Evolutionary conservation across 495 filamentous ascomycete genomes (phyloP).

Genomic region (Daldinia loculata): DNA sequence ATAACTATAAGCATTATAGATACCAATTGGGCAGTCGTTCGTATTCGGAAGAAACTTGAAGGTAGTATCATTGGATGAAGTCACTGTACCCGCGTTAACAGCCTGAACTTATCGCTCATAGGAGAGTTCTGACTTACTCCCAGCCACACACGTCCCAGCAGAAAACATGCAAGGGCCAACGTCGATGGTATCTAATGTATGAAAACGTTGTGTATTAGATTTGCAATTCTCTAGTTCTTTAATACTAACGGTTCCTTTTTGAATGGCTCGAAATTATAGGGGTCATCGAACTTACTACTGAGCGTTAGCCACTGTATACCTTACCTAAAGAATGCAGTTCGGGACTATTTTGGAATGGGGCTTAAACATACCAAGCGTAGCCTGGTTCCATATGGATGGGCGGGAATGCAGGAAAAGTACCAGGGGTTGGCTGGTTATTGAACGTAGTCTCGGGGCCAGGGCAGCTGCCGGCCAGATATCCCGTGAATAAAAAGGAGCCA

Average conservation of each 20-base stretch:
- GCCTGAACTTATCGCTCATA: background rate
- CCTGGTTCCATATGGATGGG: slow-evolving; percentile 46
- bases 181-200: slow-evolving; percentile 30
- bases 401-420: slow-evolving; percentile 31
- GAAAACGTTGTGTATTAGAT: too few species aligned
- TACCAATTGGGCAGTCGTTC: slow-evolving; percentile 28
- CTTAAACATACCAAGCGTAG: slow-evolving; percentile 19
- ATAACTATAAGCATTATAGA: slow-evolving; percentile 35
- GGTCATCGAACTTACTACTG: too few species aligned
- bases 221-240: too few species aligned
- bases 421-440: slow-evolving; percentile 35
- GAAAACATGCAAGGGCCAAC: slow-evolving; percentile 38
- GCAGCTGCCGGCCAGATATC: slow-evolving; percentile 39
- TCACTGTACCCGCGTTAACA: slow-evolving; percentile 21
- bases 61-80: slow-evolving; percentile 31
- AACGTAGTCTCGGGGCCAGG: slow-evolving; percentile 39
- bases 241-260: too few species aligned
- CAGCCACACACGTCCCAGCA: slow-evolving; percentile 40
- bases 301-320: too few species aligned
- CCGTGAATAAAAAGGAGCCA: slow-evolving; percentile 40
- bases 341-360: too few species aligned
- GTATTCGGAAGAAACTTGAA: slow-evolving; percentile 24
- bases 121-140: slow-evolving; percentile 26
- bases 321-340: too few species aligned
- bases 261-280: too few species aligned